A percentile compares a stretch with the other conserved stretches of the same genome.
phyloP scores from a whole-genome alignment of 1,284 basidiomycete genomes.

The Trametes pubescens region DNA sequence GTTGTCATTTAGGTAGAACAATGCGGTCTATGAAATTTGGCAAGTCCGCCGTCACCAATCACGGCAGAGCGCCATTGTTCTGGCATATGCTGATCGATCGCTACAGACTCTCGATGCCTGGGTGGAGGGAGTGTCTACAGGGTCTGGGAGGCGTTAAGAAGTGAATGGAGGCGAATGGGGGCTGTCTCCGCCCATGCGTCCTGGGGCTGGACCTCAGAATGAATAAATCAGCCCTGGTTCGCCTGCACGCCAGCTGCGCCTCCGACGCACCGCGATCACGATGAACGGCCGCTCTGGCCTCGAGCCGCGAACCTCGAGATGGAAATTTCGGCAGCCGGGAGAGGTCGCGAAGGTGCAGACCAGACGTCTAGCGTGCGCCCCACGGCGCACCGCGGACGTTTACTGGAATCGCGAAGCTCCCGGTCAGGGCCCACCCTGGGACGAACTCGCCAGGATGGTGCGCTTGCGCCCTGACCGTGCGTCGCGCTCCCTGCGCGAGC shows the following conservation, averaged over 20 bases:
- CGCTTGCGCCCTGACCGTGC: conserved; percentile 4
- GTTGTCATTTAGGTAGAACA: background rate
- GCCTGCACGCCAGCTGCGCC: background rate
- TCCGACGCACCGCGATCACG: background rate
- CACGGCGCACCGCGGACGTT: conserved; percentile 5
- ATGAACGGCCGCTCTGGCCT: conserved; percentile 11
- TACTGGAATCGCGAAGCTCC: background rate
- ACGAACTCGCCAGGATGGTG: conserved; percentile 13
- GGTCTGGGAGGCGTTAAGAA: background rate
- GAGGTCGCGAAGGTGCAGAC: background rate
- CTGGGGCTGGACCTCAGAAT: background rate
- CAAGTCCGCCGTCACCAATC: background rate
- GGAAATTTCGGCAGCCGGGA: background rate
- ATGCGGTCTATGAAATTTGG: background rate
- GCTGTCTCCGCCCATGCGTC: background rate
- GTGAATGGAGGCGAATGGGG: background rate
- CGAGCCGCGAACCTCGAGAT: conserved; percentile 12
- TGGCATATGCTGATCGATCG: conserved; percentile 2
- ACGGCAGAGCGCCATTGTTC: background rate
- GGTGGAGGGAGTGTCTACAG: background rate
- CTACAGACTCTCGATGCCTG: background rate
- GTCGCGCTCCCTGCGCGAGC: background rate
- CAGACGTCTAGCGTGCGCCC: conserved; percentile 1
- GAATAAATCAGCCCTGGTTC: background rate
- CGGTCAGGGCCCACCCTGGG: conserved; percentile 16